Base-by-base conservation (phyloP, 306 rosid species). In the Casuarina glauca region DNA sequence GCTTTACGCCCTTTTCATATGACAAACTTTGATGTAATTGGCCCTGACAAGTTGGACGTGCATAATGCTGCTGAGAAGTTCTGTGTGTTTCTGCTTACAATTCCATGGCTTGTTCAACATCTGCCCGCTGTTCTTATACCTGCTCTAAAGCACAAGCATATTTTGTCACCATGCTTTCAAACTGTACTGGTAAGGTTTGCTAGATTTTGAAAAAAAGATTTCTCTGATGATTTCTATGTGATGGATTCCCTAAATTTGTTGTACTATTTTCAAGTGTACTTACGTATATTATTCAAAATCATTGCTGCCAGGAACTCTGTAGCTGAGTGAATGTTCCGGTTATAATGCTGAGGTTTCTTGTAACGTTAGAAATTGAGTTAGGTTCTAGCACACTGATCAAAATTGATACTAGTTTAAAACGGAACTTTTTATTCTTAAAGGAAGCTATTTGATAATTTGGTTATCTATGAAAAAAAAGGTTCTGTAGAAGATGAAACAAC, bases 101-200 rank as follows among this genome's bases (percentile, higher is more conserved):
- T 95, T 88, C 98, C 98, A 70, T 83, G 87, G 87, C 90, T 95
- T 55, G 86, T 76, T 83, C 89, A 91, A 80, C 86, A 84, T 79
- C 79, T 95, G 74, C 98, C 98, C 20, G 69, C 88, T 78, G 76
- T 95, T 82, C 95, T 95, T 72, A 79, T 82, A 79, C 90, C 97
- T 51, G 97, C 97, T 77, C 72, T 95, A 82, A 95, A 89, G 89
- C 98, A 95, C 92, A 90, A 81, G 73, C 87, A 92, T 41, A 82
- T 87, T 77, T 86, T 92, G 84, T 83, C 82, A 78, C 95, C 97
- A 53, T 95, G 98, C 89, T 87, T 95, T 75, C 82, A 73, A 81
- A 81, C 84, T 68, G 51, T 95, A 88, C 81, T 91, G 98, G 98
- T 95, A 91, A 88, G 92, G 77, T 76, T 83, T 78, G 73, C 79